These are phyloP conservation scores for Cyberlindnera mycetangii DNA, from an alignment of 805 yeast genomes.

Conservation along the genomic window DNA sequence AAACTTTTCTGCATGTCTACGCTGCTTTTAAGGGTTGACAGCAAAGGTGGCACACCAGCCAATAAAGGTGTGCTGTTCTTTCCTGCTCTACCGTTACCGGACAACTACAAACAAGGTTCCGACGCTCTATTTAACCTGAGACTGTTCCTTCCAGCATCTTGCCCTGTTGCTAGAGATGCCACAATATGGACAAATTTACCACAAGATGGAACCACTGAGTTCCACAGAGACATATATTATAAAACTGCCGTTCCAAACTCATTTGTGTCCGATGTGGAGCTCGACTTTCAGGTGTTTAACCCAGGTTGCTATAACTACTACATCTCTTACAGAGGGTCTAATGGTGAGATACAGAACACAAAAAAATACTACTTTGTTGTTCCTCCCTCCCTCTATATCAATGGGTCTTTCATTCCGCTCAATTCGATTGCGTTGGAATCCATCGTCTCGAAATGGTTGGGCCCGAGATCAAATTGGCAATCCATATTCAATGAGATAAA, in stretches of 20 bases:
- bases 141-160: constrained; percentile 70
- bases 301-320: constrained; percentile 85
- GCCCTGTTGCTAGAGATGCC: constrained; percentile 69
- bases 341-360: constrained; percentile 44
- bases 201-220: constrained; percentile 36
- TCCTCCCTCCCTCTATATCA: constrained; percentile 67
- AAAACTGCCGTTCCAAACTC: constrained; percentile 49
- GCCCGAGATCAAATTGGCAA: constrained; percentile 65
- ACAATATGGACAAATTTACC: constrained; percentile 75
- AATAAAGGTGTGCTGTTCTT: constrained; percentile 38
- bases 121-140: constrained; percentile 49
- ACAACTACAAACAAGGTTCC: constrained; percentile 32
- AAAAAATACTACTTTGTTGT: constrained; percentile 70
- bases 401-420: constrained; percentile 58
- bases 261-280: constrained; percentile 59
- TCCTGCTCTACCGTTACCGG: constrained; percentile 38
- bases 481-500: constrained; percentile 56
- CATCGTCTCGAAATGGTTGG: constrained; percentile 90
- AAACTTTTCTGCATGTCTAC: no score
- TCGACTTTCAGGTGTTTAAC: constrained; percentile 56
- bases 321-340: constrained; percentile 48
- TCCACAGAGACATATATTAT: constrained; percentile 55
- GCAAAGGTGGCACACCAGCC: constrained; percentile 33
- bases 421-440: constrained; percentile 81
- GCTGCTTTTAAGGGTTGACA: constrained; percentile 33